phyloP scores from a whole-genome alignment of 1,284 basidiomycete genomes.

The Boletus semigastroideus region DNA sequence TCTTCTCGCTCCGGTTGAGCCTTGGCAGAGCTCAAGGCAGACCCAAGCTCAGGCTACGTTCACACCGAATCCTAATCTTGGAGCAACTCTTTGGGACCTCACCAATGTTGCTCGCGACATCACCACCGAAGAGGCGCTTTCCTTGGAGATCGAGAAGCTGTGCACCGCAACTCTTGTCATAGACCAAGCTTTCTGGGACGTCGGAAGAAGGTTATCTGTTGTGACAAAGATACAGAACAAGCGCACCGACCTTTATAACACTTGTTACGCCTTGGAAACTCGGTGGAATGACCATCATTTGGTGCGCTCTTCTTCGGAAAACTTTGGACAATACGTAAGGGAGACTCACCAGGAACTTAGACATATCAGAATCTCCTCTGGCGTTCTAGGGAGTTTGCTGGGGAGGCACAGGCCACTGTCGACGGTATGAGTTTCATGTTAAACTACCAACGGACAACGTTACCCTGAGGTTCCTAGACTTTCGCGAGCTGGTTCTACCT shows the following conservation, averaged over 20 bases:
- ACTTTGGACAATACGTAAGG: rapidly evolving
- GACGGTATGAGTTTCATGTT: not conserved
- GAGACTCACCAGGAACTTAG: conserved; percentile 3
- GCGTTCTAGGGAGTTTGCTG: conserved; percentile 23
- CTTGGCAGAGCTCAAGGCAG: not conserved
- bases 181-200: conserved; percentile 16
- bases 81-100: not conserved
- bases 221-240: conserved; percentile 10
- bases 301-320: not conserved
- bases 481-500: conserved; percentile 19
- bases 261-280: conserved; percentile 11
- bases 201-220: conserved; percentile 9
- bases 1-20: not conserved
- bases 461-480: conserved; percentile 7
- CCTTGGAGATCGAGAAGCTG: conserved; percentile 16
- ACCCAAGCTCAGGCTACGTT: not conserved
- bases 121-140: conserved; percentile 14
- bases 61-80: not conserved
- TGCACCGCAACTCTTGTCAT: conserved; percentile 17
- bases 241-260: conserved; percentile 10
- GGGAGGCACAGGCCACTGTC: conserved; percentile 14
- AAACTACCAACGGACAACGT: not conserved
- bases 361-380: conserved; percentile 20
- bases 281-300: conserved; percentile 19
- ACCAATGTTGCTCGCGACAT: conserved; percentile 7